Conservation (phyloP, 2,329 filamentous ascomycete species). For the Fusarium dlaminii region DNA sequence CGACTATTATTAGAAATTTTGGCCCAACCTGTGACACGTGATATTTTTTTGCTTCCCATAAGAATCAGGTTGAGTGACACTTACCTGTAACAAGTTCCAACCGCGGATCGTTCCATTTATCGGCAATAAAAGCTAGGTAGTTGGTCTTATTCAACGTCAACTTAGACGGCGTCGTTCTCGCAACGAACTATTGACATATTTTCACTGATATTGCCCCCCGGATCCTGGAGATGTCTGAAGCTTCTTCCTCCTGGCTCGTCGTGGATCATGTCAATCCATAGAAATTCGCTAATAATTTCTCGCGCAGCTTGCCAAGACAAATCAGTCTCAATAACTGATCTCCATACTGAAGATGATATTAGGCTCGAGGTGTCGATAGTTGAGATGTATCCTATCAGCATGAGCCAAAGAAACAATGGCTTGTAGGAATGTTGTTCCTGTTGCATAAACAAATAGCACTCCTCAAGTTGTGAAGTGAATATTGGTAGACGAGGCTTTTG, state of each 20-base stretch:
- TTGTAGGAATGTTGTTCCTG: rapidly evolving
- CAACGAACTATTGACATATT: too few relatives aligned
- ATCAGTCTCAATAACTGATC: rapidly evolving
- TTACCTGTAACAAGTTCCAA: too few relatives aligned
- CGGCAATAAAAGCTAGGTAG: too few relatives aligned
- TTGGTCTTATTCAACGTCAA: too few relatives aligned
- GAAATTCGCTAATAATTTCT: rapidly evolving
- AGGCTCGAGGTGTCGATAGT: not conserved
- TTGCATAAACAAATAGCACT: rapidly evolving
- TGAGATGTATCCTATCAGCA: not conserved
- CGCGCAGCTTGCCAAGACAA: not conserved
- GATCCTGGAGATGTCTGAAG: not conserved
- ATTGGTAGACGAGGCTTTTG: not conserved
- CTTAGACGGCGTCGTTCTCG: too few relatives aligned
- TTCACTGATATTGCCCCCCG: too few relatives aligned
- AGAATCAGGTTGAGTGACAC: too few relatives aligned
- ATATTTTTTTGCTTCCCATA: too few relatives aligned
- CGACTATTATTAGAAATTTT: too few relatives aligned
- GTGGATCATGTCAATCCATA: not conserved
- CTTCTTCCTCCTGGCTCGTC: not conserved
- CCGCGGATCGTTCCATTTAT: too few relatives aligned
- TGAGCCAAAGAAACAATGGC: not conserved
- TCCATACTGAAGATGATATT: not conserved
- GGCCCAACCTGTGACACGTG: too few relatives aligned
- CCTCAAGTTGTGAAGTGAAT: not conserved